Evolutionary conservation across 768 basidiomycete genomes (phyloP).

Genomic region (Hygrophorus russula): DNA sequence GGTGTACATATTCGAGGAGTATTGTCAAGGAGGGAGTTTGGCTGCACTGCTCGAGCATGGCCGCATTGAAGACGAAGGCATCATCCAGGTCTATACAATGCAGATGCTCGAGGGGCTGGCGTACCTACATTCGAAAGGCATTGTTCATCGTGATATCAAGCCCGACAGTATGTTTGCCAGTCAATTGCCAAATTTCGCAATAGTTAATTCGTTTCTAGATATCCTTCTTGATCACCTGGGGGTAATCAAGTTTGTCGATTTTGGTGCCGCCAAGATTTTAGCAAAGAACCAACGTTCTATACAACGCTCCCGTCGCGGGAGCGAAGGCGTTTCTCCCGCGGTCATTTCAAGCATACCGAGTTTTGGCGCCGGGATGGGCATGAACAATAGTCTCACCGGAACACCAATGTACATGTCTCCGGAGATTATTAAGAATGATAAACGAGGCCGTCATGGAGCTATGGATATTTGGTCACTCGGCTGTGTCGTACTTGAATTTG

Average conservation of each 20-base stretch:
- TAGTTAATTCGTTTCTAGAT: slow-evolving; percentile 38
- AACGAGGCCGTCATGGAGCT: slow-evolving; percentile 77
- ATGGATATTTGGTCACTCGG: slow-evolving; percentile 99
- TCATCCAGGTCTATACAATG: slow-evolving; percentile 91
- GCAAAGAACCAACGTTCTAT: slow-evolving; percentile 83
- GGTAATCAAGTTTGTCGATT: slow-evolving; percentile 95
- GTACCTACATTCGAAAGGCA: slow-evolving; percentile 86
- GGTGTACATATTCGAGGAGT: slow-evolving; percentile 98
- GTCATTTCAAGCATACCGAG: slow-evolving; percentile 16
- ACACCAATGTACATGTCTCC: slow-evolving; percentile 99
- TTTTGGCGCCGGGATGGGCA: slow-evolving; percentile 32
- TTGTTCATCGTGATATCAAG: slow-evolving; percentile 96
- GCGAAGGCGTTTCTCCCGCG: slow-evolving; percentile 25
- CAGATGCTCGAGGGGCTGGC: slow-evolving; percentile 93
- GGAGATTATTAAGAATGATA: slow-evolving; percentile 94
- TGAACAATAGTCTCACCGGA: slow-evolving; percentile 85
- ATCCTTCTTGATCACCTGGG: slow-evolving; percentile 85
- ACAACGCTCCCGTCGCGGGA: slow-evolving; percentile 52
- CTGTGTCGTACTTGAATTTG: slow-evolving; percentile 94
- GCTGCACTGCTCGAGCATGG: slow-evolving; percentile 85
- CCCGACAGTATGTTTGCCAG: slow-evolving; percentile 74
- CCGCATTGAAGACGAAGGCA: slow-evolving; percentile 91
- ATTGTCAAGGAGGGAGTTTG: slow-evolving; percentile 91
- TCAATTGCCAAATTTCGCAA: not conserved
- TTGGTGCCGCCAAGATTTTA: slow-evolving; percentile 94